Conservation (phyloP, 805 yeast species). For the Saccharomycopsis sp. region DNA sequence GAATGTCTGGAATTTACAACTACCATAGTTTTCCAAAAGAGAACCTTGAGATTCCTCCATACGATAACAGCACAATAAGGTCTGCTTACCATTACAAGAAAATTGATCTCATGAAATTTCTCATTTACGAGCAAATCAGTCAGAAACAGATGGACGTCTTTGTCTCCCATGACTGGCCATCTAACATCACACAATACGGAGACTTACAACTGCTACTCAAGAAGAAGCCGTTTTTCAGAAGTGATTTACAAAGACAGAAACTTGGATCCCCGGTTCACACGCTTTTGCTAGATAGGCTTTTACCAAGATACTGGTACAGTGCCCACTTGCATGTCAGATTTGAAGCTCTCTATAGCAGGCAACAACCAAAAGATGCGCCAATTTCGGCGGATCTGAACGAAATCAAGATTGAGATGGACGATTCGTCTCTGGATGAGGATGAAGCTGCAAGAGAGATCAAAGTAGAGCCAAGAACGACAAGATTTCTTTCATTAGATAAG, state of each 20-base stretch:
- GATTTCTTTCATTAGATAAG: constrained; percentile 77
- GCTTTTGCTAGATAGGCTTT: constrained; percentile 41
- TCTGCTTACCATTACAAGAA: constrained; percentile 70
- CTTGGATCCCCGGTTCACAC: constrained; percentile 69
- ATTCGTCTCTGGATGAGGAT: constrained; percentile 5
- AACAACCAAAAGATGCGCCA: constrained; percentile 15
- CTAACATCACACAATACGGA: constrained; percentile 62
- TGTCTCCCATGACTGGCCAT: constrained; percentile 94
- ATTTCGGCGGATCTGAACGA: constrained; percentile 18
- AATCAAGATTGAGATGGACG: constrained; percentile 21
- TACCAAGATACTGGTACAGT: constrained; percentile 74
- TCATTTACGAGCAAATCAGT: constrained; percentile 26
- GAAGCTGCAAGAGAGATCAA: background rate
- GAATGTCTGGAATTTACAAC: constrained; percentile 79
- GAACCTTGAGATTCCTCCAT: constrained; percentile 41
- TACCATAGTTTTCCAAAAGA: constrained; percentile 36
- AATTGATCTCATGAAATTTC: constrained; percentile 49
- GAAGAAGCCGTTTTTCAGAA: constrained; percentile 56
- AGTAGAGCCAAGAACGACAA: constrained; percentile 26
- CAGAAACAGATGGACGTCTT: constrained; percentile 39
- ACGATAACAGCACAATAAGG: constrained; percentile 36
- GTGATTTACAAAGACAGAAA: constrained; percentile 48
- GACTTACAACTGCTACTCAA: constrained; percentile 39
- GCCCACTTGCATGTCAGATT: constrained; percentile 82
- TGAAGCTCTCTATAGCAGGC: constrained; percentile 35